These are phyloP conservation scores for Suillus paluster DNA, from an alignment of 768 basidiomycete genomes.

Conservation along the genomic window DNA sequence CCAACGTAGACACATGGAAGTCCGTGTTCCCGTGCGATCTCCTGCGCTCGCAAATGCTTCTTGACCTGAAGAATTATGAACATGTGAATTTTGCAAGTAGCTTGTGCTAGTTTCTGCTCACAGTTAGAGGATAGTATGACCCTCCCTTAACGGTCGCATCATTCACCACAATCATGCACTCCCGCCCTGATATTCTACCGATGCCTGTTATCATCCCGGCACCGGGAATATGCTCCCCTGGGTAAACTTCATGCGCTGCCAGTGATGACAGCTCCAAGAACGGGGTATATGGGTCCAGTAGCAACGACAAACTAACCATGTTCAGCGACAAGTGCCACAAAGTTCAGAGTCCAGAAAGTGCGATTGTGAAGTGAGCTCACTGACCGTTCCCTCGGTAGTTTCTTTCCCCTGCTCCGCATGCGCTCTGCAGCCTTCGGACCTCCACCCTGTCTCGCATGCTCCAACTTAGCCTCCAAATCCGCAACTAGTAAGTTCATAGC, in stretches of 20 bases:
- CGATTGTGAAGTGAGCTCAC: conserved; percentile 5
- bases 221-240: conserved; percentile 74
- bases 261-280: conserved; percentile 88
- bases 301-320: conserved; percentile 59
- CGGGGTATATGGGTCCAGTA: conserved; percentile 86
- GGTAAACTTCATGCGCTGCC: conserved; percentile 88
- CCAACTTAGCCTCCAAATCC: conserved; percentile 64
- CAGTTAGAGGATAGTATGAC: conserved; percentile 88
- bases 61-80: conserved; percentile 62
- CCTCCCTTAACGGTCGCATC: conserved; percentile 95
- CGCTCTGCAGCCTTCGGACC: conserved; percentile 74
- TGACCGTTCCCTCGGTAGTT: conserved; percentile 82
- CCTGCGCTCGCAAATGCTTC: conserved; percentile 94
- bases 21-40: conserved; percentile 89
- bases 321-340: conserved; percentile 9
- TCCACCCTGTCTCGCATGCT: conserved; percentile 69
- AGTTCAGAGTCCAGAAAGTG: neutral
- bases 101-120: conserved; percentile 28
- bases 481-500: conserved; percentile 74
- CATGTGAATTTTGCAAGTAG: neutral
- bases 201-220: conserved; percentile 92
- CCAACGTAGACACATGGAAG: conserved; percentile 93
- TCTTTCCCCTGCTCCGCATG: conserved; percentile 80
- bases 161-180: conserved; percentile 92
- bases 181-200: conserved; percentile 75